Base-by-base conservation (phyloP, 164 flowering plant genomes). In the Warburgia ugandensis region DNA sequence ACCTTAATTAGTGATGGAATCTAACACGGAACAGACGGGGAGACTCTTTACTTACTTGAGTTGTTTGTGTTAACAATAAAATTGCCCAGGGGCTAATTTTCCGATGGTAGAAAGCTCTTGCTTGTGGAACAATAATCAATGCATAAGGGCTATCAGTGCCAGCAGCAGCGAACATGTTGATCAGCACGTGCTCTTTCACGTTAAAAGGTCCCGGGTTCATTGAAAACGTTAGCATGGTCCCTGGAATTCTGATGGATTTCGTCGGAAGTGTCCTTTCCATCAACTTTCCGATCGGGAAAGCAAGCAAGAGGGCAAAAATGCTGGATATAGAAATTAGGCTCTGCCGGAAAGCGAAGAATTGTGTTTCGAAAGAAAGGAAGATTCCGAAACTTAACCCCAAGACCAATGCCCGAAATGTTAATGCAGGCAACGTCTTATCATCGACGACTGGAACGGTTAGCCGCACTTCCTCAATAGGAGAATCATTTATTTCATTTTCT, bases 151-250 rank as follows among this genome's bases (percentile, higher is more conserved):
- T 59, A 0, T 86, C 89, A 8, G 95, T 92, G 0, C 98, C 98
- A 3, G 96, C 74, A 39, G 87, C 87, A 2, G 96, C 98, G 50
- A 91, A 87, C 36, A 91, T 87, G 50, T 94, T 87, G 46, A 91
- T 85, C 11, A 91, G 71, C 3, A 91, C 98, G 54, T 91, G 98
- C 50, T 91, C 98, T 53, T 91, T 91, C 2, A 91, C 76, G 44
- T 91, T 87, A 54, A 91, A 91, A 0, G 96, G 90, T 3, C 98
- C 98, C 0, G 98, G 96, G 45, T 91, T 91, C 49, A 87, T 19
- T 0, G 77, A 73, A 59, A 91, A 91, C 20, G 79, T 87, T 69
- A 65, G 79, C 4, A 69, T n/a, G 46, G 62, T 60, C 53, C 84
- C 74, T 68, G 77, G 78, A 2, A 62, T 70, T 2, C 86, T 52